Conservation (phyloP, 495 filamentous ascomycete species). For the Poronia punctata region DNA sequence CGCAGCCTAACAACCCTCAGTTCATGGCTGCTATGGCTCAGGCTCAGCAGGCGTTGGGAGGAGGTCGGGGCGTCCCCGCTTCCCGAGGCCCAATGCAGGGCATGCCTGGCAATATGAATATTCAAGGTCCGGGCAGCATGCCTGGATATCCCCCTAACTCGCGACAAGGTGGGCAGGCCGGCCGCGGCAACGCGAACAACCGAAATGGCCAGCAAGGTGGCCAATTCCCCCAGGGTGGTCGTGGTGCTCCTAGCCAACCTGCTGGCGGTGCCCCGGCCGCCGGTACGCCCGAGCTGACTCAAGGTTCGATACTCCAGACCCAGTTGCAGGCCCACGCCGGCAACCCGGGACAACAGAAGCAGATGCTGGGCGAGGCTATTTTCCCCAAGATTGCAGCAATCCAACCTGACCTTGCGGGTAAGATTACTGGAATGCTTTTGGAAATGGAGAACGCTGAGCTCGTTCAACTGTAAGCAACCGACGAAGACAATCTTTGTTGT, state of each 20-base stretch:
- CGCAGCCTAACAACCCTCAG: conserved; percentile 43
- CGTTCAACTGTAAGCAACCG: conserved; percentile 84
- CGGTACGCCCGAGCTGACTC: conserved; percentile 29
- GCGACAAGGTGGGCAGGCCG: conserved; percentile 37
- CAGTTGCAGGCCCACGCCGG: conserved; percentile 43
- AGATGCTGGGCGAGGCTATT: conserved; percentile 91
- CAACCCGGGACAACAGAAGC: conserved; percentile 79
- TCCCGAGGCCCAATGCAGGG: conserved; percentile 70
- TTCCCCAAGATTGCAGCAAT: conserved; percentile 95
- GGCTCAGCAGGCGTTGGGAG: conserved; percentile 52
- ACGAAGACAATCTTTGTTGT: too few species aligned
- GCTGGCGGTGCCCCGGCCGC: conserved; percentile 25
- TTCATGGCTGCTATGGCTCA: conserved; percentile 61
- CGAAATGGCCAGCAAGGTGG: conserved; percentile 28
- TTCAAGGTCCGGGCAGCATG: conserved; percentile 52
- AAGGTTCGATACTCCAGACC: conserved; percentile 37
- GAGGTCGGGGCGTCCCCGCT: conserved; percentile 64
- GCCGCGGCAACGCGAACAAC: conserved; percentile 33
- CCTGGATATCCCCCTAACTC: conserved; percentile 54
- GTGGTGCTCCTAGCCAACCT: conserved; percentile 37
- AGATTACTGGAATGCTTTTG: conserved; percentile 99
- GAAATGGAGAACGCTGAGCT: conserved; percentile 98
- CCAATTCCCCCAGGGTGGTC: conserved; percentile 48
- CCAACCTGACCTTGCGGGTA: conserved; percentile 92
- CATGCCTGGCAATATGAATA: conserved; percentile 50